Evolutionary conservation across 371 early-diverging fungal genomes (phyloP), one percentile per base, ranked within the genome.

Genomic region (Smittium culicis): DNA sequence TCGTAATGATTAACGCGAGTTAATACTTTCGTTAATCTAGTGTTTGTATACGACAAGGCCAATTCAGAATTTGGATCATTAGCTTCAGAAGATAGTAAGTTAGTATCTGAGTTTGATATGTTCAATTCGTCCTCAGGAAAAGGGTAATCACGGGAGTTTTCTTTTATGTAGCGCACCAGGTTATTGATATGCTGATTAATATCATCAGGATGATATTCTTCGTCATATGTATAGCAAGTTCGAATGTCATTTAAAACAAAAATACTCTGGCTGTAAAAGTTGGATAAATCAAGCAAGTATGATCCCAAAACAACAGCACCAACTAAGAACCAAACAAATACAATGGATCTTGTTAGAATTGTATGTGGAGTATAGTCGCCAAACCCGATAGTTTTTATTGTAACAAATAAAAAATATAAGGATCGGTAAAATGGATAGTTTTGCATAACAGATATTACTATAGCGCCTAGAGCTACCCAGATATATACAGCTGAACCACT

Each of bases 261-360:
- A 8, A 71, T 71, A 30, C 77, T 68, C 59, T 76, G 77, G 45
- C 70, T 66, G 45, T 73, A 63, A 55, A 76, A 76, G n/a, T 76
- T 74, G 60, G 72, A 72, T 27, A 76, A 76, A 59, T 76, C 70
- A 24, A 76, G 66, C 33, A 76, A 67, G 73, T 73, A 71, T 32
- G 76, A 64, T 65, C 77, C 77, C 45, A 77, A 72, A 74, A 76
- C 70, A 59, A 76, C 64, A 35, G 76, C 76, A 11, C 77, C 77
- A 54, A 77, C 35, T 0, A 71, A 74, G 0, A 72, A 72, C 66
- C 77, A 76, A 55, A 75, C 30, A 32, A 73, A 60, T 66, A 69
- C 68, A 54, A 77, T 55, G 20, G 63, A 25, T 35, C 77, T 70
- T 31, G 72, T 70, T 66, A 69, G 69, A 24, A 62, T 62, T 31